Conservation (phyloP, 495 filamentous ascomycete genomes). For the Tuber melanosporum region DNA sequence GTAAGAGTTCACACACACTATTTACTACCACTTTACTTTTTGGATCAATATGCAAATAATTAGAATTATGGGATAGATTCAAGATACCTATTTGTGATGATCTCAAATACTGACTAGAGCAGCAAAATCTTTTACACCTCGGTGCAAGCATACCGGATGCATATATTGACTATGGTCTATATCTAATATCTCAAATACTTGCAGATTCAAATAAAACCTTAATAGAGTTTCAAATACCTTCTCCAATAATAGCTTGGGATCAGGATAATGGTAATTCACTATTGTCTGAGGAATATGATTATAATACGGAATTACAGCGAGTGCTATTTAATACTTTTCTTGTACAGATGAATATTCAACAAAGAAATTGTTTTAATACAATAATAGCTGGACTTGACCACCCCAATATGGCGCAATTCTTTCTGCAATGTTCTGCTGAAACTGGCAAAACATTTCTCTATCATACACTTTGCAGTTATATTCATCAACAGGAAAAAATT, state of each 20-base stretch:
- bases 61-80: not conserved
- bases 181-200: not conserved
- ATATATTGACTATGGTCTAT: not conserved
- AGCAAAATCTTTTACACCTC: not conserved
- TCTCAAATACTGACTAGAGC: not conserved
- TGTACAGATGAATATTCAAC: too few relatives aligned
- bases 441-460: not conserved
- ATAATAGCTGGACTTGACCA: not conserved
- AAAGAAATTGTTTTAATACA: not conserved
- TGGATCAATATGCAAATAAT: not conserved
- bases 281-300: not conserved
- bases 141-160: too few relatives aligned
- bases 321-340: not conserved
- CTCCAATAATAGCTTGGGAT: not conserved
- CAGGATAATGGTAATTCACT: too few relatives aligned
- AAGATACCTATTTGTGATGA: not conserved
- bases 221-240: not conserved
- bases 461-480: too few relatives aligned
- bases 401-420: not conserved
- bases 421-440: not conserved
- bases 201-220: not conserved
- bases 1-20: not conserved
- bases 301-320: not conserved
- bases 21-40: not conserved
- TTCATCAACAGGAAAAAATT: too few relatives aligned